Evolutionary conservation across 768 basidiomycete species (phyloP).

Genomic region (Leccinum olivaceopallidum): DNA sequence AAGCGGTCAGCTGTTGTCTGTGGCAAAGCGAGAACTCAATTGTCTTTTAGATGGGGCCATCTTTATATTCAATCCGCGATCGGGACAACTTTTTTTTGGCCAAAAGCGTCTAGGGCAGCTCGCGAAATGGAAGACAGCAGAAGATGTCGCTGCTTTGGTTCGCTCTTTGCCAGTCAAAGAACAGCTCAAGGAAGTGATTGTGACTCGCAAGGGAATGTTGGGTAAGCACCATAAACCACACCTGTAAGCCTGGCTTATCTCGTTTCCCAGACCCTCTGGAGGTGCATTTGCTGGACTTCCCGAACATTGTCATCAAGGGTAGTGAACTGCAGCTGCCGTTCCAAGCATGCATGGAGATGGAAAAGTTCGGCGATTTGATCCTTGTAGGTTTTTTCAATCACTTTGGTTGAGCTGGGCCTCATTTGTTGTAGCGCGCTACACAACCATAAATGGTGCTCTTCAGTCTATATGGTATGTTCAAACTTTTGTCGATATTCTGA

Average conservation of each 20-base stretch:
- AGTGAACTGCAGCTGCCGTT: constrained; percentile 97
- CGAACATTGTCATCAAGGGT: constrained; percentile 99
- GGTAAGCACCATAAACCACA: neutral
- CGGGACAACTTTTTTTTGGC: constrained; percentile 90
- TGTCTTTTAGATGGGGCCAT: constrained; percentile 75
- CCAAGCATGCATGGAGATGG: constrained; percentile 99
- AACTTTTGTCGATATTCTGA: neutral
- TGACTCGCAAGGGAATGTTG: constrained; percentile 91
- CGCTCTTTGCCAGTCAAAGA: constrained; percentile 99
- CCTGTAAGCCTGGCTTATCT: constrained; percentile 9
- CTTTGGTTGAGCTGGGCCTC: neutral
- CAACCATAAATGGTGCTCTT: constrained; percentile 99
- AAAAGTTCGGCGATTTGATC: constrained; percentile 99
- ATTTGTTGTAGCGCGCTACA: constrained; percentile 69
- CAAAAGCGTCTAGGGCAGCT: constrained; percentile 99
- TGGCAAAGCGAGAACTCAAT: neutral
- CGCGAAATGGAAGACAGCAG: constrained; percentile 99
- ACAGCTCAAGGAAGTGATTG: constrained; percentile 99
- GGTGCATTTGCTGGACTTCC: constrained; percentile 99
- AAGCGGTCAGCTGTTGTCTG: constrained; percentile 23
- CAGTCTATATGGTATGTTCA: constrained; percentile 79
- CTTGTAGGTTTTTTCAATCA: constrained; percentile 46
- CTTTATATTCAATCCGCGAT: constrained; percentile 99
- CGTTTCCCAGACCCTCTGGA: constrained; percentile 77
- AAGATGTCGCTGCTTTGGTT: constrained; percentile 98